Base-by-base conservation (phyloP, 768 basidiomycete species). In the Lentinula sp. region DNA sequence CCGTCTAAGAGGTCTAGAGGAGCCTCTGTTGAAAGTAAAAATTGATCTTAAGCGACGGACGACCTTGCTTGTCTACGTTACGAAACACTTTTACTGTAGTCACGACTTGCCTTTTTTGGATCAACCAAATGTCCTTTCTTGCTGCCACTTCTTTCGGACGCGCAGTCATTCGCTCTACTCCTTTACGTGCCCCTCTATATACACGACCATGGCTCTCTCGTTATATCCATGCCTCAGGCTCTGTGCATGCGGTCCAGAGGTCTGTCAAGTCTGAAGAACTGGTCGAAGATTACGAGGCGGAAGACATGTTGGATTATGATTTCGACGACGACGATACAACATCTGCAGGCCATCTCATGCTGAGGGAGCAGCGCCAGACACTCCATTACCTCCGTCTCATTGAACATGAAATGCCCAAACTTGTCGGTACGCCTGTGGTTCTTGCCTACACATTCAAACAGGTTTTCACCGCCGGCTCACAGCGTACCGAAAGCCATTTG, bases 401-500 rank as follows among this genome's bases (percentile, higher is more conserved):
- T 61, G 93, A 94, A 70, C 85, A 90, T 65, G 93, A 96, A 74
- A 85, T 93, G 82, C 89, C 90, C 20, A 86, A 90, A 70, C 84
- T 96, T 55, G 86, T 91, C 66, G 88, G 95, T 94, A 61, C 45
- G 73, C 42, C 10, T 23, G 28, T 28, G 33, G 15, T n/a, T 37
- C 8, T n/a, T 23, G 6, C n/a, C 33, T 41, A 51, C 36, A 45
- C 42, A 50, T 66, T 61, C 41, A 57, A 61, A 48, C 12, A 62
- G 46, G 37, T 46, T 48, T 55, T 54, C 49, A 48, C 57, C 51
- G 10, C 48, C 58, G 10, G 50, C 58, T 39, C 61, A 45, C 63
- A 96, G 94, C 87, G 13, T 93, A 88, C 74, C 84, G 91, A 65
- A 88, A 91, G 76, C 83, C 85, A 1, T 97, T 95, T 66, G 73